Evolutionary conservation across 108 stramenopile species (phyloP).

Genomic region (Skeletonema tropicum): DNA sequence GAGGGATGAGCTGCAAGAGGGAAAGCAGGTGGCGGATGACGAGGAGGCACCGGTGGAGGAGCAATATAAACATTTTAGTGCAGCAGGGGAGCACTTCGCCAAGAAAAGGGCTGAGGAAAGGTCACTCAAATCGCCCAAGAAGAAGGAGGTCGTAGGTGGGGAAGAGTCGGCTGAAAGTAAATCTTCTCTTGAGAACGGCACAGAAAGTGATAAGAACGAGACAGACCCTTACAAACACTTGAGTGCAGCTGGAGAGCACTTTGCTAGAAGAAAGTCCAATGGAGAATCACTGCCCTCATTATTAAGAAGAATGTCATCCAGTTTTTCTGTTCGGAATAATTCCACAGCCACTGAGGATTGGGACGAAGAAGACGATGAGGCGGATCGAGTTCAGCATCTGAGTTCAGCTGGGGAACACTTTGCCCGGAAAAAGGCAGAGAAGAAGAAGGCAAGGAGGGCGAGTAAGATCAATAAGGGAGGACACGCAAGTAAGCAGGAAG

Average conservation of each 20-base stretch:
- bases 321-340: neutral
- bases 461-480: neutral
- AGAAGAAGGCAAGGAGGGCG: neutral
- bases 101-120: neutral
- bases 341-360: neutral
- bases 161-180: neutral
- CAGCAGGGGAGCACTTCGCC: neutral
- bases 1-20: no score
- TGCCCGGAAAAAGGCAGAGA: neutral
- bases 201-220: neutral
- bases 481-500: neutral
- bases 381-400: neutral
- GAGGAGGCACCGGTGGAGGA: no score
- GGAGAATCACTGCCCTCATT: neutral
- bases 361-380: neutral
- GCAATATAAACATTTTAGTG: no score
- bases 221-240: neutral
- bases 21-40: no score
- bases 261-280: neutral
- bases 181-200: neutral
- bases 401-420: neutral
- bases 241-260: neutral
- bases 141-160: neutral
- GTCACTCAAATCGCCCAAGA: neutral
- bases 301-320: neutral